phyloP scores from a whole-genome alignment of 208 protist species.

The Trypanosoma vivax region DNA sequence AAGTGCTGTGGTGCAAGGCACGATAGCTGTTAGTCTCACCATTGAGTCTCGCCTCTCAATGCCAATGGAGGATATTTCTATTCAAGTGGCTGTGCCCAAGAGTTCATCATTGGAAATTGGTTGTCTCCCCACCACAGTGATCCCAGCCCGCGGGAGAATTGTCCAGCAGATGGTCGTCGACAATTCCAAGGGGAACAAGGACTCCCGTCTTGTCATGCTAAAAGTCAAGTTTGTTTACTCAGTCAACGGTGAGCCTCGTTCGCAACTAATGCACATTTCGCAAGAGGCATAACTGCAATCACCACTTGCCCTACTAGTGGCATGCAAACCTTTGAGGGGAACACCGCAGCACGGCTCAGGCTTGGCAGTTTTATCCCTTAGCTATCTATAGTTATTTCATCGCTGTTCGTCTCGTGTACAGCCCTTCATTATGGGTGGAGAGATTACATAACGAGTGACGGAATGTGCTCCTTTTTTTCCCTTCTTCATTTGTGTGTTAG shows the following conservation, averaged over 20 bases:
- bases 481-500: no score
- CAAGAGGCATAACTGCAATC: slow-evolving; percentile 25
- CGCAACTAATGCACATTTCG: slow-evolving; percentile 65
- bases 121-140: slow-evolving; percentile 30
- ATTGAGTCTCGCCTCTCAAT: slow-evolving; percentile 27
- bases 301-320: no score
- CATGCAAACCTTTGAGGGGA: no score
- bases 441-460: background rate
- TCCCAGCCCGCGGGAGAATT: slow-evolving; percentile 28
- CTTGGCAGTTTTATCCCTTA: no score
- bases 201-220: slow-evolving; percentile 48
- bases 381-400: no score
- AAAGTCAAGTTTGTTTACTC: slow-evolving; percentile 67
- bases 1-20: slow-evolving; percentile 16
- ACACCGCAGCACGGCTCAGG: no score
- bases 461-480: background rate
- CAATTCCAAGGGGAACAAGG: slow-evolving; percentile 33
- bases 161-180: slow-evolving; percentile 50
- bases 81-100: slow-evolving; percentile 69
- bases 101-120: slow-evolving; percentile 48
- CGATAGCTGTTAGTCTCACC: slow-evolving; percentile 25
- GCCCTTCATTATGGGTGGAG: no score
- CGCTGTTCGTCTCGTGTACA: no score
- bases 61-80: slow-evolving; percentile 41
- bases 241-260: slow-evolving; percentile 23